Evolutionary conservation across 1,139 yeast genomes (phyloP).

Genomic region (Sugiyamaella castrensis): DNA sequence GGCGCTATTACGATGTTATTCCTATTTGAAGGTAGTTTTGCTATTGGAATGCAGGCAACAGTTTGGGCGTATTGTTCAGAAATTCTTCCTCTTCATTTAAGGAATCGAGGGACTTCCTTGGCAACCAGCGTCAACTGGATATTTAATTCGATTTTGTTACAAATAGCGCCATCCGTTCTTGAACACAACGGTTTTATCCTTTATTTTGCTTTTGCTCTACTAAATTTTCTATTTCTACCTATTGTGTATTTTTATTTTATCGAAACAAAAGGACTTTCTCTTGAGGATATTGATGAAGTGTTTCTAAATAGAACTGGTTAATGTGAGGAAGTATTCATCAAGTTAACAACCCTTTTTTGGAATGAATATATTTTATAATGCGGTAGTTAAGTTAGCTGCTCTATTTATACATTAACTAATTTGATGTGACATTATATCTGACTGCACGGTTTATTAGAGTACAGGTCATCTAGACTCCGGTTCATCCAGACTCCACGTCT

Average conservation of each 20-base stretch:
- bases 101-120: constrained; percentile 49
- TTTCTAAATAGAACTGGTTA: constrained; percentile 7
- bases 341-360: too few species aligned
- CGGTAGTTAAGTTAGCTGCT: too few species aligned
- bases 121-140: constrained; percentile 53
- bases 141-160: constrained; percentile 44
- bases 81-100: constrained; percentile 52
- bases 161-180: constrained; percentile 41
- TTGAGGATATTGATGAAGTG: constrained; percentile 50
- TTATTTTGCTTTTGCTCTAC: constrained; percentile 37
- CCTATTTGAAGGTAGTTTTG: constrained; percentile 41
- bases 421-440: too few species aligned
- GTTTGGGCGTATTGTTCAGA: constrained; percentile 35
- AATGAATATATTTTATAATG: too few species aligned
- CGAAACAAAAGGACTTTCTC: constrained; percentile 55
- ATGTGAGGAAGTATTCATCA: too few species aligned
- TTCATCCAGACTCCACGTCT: too few species aligned
- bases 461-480: too few species aligned
- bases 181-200: constrained; percentile 37
- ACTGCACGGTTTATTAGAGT: too few species aligned
- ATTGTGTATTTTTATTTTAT: constrained; percentile 46
- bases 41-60: constrained; percentile 53
- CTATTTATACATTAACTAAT: too few species aligned
- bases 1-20: constrained; percentile 21
- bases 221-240: constrained; percentile 43